These are phyloP conservation scores for Xerophyta viscosa DNA, from an alignment of 106 monocot genomes.

Conservation along the genomic window DNA sequence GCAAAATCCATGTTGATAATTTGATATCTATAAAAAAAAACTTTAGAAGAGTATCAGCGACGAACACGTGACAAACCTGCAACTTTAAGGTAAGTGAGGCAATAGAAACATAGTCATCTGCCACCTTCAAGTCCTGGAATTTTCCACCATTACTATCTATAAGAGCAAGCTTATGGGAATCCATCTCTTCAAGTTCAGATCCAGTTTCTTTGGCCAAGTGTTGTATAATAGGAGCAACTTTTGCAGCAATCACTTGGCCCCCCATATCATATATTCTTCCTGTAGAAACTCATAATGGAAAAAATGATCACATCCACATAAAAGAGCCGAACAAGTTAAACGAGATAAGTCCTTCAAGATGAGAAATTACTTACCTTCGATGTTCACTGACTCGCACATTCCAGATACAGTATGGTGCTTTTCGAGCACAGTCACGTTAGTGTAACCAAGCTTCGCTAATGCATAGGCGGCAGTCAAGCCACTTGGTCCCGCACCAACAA, in stretches of 20 bases:
- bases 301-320: no score
- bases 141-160: conserved; percentile 37
- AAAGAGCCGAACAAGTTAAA: no score
- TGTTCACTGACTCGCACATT: conserved; percentile 50
- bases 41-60: no score
- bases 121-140: conserved; percentile 33
- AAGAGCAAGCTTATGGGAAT: conserved; percentile 36
- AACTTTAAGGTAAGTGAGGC: conserved; percentile 36
- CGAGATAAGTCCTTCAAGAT: no score
- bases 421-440: conserved; percentile 36
- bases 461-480: conserved; percentile 45
- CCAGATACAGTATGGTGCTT: conserved; percentile 32
- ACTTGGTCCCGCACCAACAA: conserved; percentile 47
- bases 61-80: conserved; percentile 32
- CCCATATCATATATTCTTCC: conserved; percentile 44
- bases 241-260: conserved; percentile 53
- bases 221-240: conserved; percentile 38
- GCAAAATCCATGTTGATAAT: no score
- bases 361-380: conserved; percentile 23
- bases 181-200: conserved; percentile 42
- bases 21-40: no score
- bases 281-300: no score
- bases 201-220: conserved; percentile 42
- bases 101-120: conserved; percentile 42
- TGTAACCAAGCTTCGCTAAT: conserved; percentile 44